phyloP scores from a whole-genome alignment of 1,284 basidiomycete species.

The Waitea zeae region DNA sequence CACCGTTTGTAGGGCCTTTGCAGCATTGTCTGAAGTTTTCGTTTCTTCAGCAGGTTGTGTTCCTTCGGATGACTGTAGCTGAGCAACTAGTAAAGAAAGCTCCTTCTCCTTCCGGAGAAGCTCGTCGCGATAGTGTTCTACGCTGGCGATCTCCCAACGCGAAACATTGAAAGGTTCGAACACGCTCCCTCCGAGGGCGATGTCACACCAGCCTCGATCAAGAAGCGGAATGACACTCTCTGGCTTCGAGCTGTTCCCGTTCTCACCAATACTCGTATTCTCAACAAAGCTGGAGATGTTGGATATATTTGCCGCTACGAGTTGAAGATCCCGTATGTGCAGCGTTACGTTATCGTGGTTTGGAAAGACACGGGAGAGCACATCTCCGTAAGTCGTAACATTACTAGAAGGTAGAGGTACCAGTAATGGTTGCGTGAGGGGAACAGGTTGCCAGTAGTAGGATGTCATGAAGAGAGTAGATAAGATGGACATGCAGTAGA shows the following conservation, averaged over 20 bases:
- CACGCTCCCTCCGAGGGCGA: conserved; percentile 28
- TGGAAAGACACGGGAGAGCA: conserved; percentile 49
- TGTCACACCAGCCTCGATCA: conserved; percentile 72
- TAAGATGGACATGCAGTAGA: conserved; percentile 68
- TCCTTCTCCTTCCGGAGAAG: conserved; percentile 19
- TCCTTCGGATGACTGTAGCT: neutral
- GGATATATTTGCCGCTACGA: neutral
- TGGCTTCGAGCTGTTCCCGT: too few species aligned
- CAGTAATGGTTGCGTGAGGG: conserved; percentile 36
- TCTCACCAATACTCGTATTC: too few species aligned
- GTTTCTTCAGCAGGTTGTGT: neutral
- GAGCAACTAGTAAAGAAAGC: conserved; percentile 6
- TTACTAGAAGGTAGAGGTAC: too few species aligned
- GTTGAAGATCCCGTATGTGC: conserved; percentile 11
- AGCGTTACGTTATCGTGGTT: conserved; percentile 33
- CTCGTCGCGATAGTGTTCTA: conserved; percentile 27
- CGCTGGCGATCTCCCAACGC: conserved; percentile 48
- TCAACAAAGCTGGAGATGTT: too few species aligned
- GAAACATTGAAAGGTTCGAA: conserved; percentile 62
- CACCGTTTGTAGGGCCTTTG: too few species aligned
- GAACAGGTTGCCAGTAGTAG: conserved; percentile 72
- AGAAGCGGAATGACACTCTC: too few species aligned
- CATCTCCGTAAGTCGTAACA: conserved; percentile 19
- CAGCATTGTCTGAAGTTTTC: neutral
- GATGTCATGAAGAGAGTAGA: conserved; percentile 65